A percentile compares a stretch with the other conserved stretches of the same genome.
Evolutionary conservation across 495 filamentous ascomycete genomes (phyloP).

Genomic region (Cudoniella acicularis): DNA sequence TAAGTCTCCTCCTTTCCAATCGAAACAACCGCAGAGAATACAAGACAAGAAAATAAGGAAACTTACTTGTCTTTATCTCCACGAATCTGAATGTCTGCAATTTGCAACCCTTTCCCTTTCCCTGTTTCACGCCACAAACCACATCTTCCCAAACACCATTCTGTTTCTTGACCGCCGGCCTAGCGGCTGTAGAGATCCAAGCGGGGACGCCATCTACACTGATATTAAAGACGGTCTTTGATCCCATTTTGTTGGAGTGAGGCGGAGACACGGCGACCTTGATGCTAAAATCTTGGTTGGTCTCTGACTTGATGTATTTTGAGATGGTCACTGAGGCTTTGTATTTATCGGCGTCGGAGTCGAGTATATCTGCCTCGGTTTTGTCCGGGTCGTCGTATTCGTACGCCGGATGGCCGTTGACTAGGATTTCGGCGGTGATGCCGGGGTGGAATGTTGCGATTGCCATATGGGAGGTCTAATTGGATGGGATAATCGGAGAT

Average conservation of each 20-base stretch:
- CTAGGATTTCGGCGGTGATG: background rate
- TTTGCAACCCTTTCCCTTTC: background rate
- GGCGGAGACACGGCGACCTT: background rate
- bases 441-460: constrained; percentile 1
- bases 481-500: too few species aligned
- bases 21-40: background rate
- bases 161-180: background rate
- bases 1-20: too few species aligned
- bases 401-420: background rate
- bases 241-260: background rate
- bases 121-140: background rate
- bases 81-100: background rate
- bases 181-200: background rate
- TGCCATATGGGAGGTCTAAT: background rate
- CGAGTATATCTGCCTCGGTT: background rate
- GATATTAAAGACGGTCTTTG: background rate
- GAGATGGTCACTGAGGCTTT: background rate
- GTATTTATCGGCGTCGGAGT: background rate
- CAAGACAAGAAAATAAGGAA: background rate
- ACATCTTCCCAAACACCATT: background rate
- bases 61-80: background rate
- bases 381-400: background rate
- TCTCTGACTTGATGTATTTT: background rate
- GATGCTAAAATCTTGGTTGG: background rate
- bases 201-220: background rate